Conservation (phyloP, 495 filamentous ascomycete genomes). For the Penicillium angulare region DNA sequence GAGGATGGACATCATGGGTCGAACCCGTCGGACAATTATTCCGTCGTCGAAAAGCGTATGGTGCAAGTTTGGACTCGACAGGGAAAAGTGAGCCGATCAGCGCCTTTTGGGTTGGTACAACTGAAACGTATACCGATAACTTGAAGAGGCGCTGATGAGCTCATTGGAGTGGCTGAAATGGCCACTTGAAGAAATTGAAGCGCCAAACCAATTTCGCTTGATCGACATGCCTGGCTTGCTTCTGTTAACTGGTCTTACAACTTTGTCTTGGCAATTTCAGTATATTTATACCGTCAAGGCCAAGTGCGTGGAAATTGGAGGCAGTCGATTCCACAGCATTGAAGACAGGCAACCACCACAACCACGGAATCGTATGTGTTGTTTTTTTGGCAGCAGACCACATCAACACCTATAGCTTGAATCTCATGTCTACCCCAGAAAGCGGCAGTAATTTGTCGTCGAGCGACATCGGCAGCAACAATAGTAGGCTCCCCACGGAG, state of each 20-base stretch:
- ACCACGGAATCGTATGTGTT: not conserved
- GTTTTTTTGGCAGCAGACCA: too few relatives aligned
- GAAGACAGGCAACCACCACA: not conserved
- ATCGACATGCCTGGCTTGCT: not conserved
- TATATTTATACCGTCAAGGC: too few relatives aligned
- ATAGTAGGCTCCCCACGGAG: not conserved
- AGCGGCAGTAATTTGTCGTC: not conserved
- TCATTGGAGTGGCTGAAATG: constrained; percentile 7
- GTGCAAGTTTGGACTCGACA: not conserved
- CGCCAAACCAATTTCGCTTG: not conserved
- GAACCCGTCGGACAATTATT: not conserved
- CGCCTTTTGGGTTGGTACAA: not conserved
- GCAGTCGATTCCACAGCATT: too few relatives aligned
- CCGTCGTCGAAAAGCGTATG: not conserved
- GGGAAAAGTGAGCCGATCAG: not conserved
- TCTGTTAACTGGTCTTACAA: not conserved
- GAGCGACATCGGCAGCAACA: not conserved
- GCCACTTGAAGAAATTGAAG: not conserved
- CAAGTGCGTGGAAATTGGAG: too few relatives aligned
- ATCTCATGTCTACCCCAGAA: not conserved
- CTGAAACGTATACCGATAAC: constrained; percentile 9
- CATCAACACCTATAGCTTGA: not conserved
- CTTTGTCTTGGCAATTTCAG: not conserved
- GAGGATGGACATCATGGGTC: too few relatives aligned
- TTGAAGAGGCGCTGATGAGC: constrained; percentile 14